Base-by-base conservation (phyloP, 2,329 filamentous ascomycete species). In the Blastomyces parvus region DNA sequence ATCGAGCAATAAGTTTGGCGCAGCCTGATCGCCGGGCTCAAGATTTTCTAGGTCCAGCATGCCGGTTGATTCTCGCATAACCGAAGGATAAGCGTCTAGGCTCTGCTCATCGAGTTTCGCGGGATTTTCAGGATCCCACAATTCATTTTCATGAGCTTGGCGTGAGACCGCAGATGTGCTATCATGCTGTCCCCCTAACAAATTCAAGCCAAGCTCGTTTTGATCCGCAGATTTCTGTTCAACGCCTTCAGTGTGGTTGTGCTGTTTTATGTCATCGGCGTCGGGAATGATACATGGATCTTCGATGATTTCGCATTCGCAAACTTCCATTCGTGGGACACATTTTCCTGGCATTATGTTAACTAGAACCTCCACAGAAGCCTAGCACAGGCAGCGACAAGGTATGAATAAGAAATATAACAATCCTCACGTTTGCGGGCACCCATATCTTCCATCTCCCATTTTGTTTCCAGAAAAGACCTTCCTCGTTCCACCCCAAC, bases 381-480 rank as follows among this genome's bases (percentile, higher is more conserved):
- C 8, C n/a, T 6, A 33, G 40, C 38, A 53, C 7, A 2, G 14
- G 17, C 33, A 44, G 36, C 30, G 17, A 52, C 57, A 62, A 38
- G 6, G 59, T 14, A 53, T 19, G 33, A 48, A 60, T 44, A 55
- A 48, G n/a, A 57, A 50, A 46, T n/a, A 17, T 6, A n/a, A 36
- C 11, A 30, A 56, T 52, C 56, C 69, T 72, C 60, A 76, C 74
- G 72, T 70, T 68, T 66, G 62, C 71, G 71, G 22, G 69, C 68
- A 25, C 69, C 67, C 8, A 64, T 67, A 59, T 59, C 57, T 44
- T 75, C 73, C 44, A 69, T 68, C 64, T 77, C 76, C 74, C 76
- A 77, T 62, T 75, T 76, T 2, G 76, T 78, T 65, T 77, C 76
- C 19, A 77, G 68, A 64, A 78, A 77, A 22, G 74, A 76, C 33